These are phyloP conservation scores for Fraxinus floribunda DNA, from an alignment of 305 asterid genomes.

Conservation along the genomic window DNA sequence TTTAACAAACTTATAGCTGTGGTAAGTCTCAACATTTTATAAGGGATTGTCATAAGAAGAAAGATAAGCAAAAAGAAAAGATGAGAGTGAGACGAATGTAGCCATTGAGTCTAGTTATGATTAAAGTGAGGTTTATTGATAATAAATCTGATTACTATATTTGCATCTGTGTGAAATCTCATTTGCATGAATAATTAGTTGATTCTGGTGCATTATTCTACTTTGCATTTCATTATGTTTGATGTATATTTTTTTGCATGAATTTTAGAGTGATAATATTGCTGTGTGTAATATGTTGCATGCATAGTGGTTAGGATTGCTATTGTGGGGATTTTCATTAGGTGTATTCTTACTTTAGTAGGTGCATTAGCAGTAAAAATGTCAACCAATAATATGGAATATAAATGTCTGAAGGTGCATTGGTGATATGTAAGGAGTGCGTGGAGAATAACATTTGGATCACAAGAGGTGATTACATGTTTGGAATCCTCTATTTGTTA, in stretches of 20 bases:
- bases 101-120: not conserved
- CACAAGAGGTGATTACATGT: not conserved
- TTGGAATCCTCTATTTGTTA: no score
- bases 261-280: no score
- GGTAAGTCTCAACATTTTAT: not conserved
- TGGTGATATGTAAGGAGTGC: not conserved
- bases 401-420: not conserved
- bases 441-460: no score
- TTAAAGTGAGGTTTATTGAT: no score
- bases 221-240: not conserved
- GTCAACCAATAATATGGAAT: not conserved
- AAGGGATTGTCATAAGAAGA: not conserved
- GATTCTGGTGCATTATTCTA: not conserved
- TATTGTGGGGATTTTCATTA: not conserved
- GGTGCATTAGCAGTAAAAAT: not conserved
- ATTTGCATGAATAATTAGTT: not conserved
- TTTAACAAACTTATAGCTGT: no score
- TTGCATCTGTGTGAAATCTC: not conserved
- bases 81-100: not conserved
- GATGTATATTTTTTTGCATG: not conserved
- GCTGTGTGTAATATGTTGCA: not conserved
- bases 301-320: not conserved
- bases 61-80: no score
- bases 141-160: no score
- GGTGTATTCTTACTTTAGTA: not conserved